Base-by-base conservation (phyloP, 805 yeast species). In the Starmerella stellata region DNA sequence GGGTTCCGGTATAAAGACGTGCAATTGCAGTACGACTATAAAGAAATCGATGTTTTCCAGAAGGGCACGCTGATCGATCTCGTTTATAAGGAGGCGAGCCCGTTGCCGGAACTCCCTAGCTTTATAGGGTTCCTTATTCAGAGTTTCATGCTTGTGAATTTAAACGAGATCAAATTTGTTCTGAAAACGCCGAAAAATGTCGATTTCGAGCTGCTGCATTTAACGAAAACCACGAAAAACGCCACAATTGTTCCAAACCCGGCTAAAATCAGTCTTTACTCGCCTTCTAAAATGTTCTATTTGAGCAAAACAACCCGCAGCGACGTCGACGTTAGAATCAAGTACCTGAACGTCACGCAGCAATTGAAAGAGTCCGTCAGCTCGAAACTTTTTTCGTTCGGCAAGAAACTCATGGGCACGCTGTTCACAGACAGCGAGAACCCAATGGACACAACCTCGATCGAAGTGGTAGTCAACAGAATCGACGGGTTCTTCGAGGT, bases 111-210 rank as follows among this genome's bases (percentile, higher is more conserved):
- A 25, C 45, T 61, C 25, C 42, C 49, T 8, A 47, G 49, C 8
- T 61, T 61, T 35, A 49, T 59, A 2, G 58, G 60, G 2, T 61
- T 61, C 38, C 42, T 61, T 21, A 54, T 62, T 5, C 64, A 61
- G 40, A 59, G 62, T 36, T 50, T 61, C 38, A 46, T 54, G 43
- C 51, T 61, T 13, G 57, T 60, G 14, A 57, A 56, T 11, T 42
- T 61, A 34, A 41, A 47, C 15, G 38, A 37, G 23, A 36, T 45
- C 16, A 37, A 40, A 13, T 44, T 61, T 14, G 50, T 48, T 20
- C 36, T 61, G n/a, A 44, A 42, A 21, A 47, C 57, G 14, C 58
- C 56, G 38, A 50, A 48, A 13, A 34, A 34, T 16, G 15, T 29
- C 4, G 27, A 27, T 15, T 34, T 49, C 5, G 36, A 35, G 17